Conservation (phyloP, 768 basidiomycete genomes). For the Rhizopogon salebrosus region DNA sequence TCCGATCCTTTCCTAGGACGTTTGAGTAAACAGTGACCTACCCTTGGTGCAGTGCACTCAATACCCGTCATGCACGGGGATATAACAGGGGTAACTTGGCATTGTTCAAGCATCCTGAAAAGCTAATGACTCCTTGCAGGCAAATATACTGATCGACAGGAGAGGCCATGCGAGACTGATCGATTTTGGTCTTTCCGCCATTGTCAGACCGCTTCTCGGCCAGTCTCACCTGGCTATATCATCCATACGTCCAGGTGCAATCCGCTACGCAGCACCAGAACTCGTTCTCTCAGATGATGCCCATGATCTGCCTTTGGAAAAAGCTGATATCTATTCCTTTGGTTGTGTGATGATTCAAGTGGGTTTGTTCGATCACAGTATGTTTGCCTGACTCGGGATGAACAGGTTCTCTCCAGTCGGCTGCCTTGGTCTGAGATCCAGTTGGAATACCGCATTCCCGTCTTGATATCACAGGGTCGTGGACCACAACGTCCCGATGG, state of each 20-base stretch:
- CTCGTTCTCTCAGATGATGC: not conserved
- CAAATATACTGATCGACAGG: too few species aligned
- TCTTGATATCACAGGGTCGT: too few species aligned
- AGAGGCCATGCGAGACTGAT: not conserved
- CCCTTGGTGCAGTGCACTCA: not conserved
- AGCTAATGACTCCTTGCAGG: not conserved
- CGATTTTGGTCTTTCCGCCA: not conserved
- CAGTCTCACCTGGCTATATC: not conserved
- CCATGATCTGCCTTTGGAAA: not conserved
- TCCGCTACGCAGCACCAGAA: conserved; percentile 1
- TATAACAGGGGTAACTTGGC: not conserved
- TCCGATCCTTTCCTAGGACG: not conserved
- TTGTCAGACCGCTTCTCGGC: too few species aligned
- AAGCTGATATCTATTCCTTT: not conserved
- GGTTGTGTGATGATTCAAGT: not conserved
- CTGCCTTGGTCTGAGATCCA: not conserved
- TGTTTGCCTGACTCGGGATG: not conserved
- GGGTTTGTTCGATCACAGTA: not conserved
- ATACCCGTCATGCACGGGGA: not conserved
- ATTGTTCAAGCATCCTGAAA: too few species aligned
- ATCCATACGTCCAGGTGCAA: not conserved
- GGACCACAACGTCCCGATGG: too few species aligned
- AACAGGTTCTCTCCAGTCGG: not conserved
- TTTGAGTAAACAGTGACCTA: not conserved
- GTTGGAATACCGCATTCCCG: not conserved